Evolutionary conservation across 176 grass and related monocot genomes (phyloP), one percentile per base, ranked within the genome.

Genomic region (Zizania latifolia): DNA sequence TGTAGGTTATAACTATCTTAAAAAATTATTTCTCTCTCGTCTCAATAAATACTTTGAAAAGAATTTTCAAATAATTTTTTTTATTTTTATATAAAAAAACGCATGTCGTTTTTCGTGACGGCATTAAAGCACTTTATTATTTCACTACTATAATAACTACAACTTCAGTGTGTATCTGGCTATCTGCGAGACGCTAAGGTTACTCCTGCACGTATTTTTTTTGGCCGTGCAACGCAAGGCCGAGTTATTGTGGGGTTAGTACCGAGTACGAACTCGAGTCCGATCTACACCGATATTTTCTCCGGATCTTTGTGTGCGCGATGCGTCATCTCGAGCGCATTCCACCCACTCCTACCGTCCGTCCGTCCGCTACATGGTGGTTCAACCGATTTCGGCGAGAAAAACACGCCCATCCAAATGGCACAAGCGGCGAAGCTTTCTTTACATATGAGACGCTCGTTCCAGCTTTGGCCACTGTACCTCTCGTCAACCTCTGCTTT

Each of bases 331-430:
- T 58, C 36, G 74, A 72, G 21, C 65, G 37, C 29, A 58, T 24
- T 57, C 17, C 58, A 72, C 65, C 58, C 73, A 50, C 85, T 65
- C 29, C n/a, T n/a, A 23, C 6, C 4, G 12, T 4, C 26, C 0
- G 79, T 36, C 6, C 34, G 6, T 36, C 6, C 6, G 34, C 61
- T 71, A 78, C 71, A 46, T 21, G 41, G 80, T 62, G 8, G 80
- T 59, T 83, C 13, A 83, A 55, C 80, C 6, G 34, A 82, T 50
- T 66, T 57, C 3, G 6, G 36, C n/a, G 8, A 16, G 3, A 39
- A 7, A 21, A 61, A 10, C 33, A 21, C 50, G 14, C 48, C 10
- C 23, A 24, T 11, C 60, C 32, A 32, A 51, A 36, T 19, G 10
- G 4, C 21, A 21, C 41, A 32, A 51, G 45, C 6, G 13, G 7